Evolutionary conservation across 345 rosid genomes (phyloP).

Genomic region (Excoecaria cochinchinensis): DNA sequence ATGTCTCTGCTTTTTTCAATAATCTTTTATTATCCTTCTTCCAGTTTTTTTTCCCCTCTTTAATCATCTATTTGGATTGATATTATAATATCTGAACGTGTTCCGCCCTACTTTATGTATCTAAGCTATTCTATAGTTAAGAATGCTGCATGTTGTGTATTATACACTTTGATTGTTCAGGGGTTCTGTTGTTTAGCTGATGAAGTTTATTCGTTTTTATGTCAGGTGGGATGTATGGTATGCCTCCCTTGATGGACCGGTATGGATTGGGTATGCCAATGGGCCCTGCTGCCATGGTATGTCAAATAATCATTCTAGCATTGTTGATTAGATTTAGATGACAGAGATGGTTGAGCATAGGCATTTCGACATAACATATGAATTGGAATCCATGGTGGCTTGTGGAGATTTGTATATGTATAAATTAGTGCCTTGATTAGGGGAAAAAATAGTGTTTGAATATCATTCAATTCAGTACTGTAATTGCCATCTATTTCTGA

Average conservation of each 20-base stretch:
- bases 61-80: too few species aligned
- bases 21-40: too few species aligned
- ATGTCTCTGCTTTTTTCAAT: background rate
- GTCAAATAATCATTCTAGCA: conserved; percentile 17
- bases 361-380: background rate
- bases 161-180: background rate
- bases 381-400: background rate
- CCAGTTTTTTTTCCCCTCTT: background rate
- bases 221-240: conserved; percentile 78
- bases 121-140: background rate
- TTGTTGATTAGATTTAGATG: background rate
- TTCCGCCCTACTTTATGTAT: background rate
- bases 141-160: background rate
- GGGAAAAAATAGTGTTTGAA: too few species aligned
- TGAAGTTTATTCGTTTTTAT: conserved; percentile 7
- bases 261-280: conserved; percentile 85
- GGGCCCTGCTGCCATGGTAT: conserved; percentile 83
- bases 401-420: too few species aligned
- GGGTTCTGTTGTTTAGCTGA: background rate
- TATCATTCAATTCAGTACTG: background rate
- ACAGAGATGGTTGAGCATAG: background rate
- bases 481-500: background rate
- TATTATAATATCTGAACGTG: background rate
- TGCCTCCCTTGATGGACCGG: conserved; percentile 89
- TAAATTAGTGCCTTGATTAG: too few species aligned